Base-by-base conservation (phyloP, 306 rosid genomes). In the Prunus padus region DNA sequence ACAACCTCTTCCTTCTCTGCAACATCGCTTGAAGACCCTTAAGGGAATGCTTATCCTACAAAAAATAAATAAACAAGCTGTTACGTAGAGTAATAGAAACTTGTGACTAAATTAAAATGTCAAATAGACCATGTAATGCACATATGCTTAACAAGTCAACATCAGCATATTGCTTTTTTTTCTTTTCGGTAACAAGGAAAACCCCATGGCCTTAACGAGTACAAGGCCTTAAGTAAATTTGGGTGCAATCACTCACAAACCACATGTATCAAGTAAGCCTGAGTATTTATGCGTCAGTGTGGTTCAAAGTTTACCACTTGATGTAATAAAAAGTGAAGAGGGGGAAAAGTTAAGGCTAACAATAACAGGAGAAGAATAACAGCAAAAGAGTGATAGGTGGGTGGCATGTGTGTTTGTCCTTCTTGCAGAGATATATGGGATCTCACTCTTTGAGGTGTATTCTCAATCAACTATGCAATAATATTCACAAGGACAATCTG, bases 11-110 rank as follows among this genome's bases (percentile, higher is more conserved):
- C 85, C 97, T 87, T 82, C 44, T 80, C 84, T 92, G 92, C 85
- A 94, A 97, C 98, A 94, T 92, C 65, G 85, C 97, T 73, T 82
- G 10, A 63, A 94, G 88, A 69, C 96, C 98, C 80, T 94, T 92
- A 1, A 87, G 89, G 73, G 97, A 91, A 90, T 94, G 98, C 86
- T 86, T 90, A 76, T 94, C 98, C 97, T 94, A 77, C 72, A 78
- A 5, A 51, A 82, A 22, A 78, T 3, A 20, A 66, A 71, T 2
- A 75, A 63, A 74, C 47, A 13, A 69, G 26, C 16, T 16, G 25
- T 72, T 59, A 55, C 15, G 13, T 54, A 18, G 19, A 44, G 45
- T 63, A 31, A 55, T 46, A 56, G 28, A 71, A 33, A 71, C 33
- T 54, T 13, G 14, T 22, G 4, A 37, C 42, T 6, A 18, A 15